These are phyloP conservation scores for Chytriomyces sp. DNA, from an alignment of 192 early-diverging fungal genomes.

Conservation along the genomic window DNA sequence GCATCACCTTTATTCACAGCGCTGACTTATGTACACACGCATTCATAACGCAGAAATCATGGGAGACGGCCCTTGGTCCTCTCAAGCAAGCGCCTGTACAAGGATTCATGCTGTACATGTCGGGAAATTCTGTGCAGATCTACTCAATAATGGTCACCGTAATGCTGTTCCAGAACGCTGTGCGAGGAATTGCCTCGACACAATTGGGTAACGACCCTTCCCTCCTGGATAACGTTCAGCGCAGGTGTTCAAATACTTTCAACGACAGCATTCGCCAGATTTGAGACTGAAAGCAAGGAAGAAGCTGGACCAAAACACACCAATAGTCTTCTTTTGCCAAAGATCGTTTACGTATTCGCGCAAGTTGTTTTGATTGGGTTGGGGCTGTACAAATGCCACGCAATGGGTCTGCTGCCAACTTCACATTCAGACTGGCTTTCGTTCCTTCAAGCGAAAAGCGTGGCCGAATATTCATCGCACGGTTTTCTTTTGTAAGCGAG, in stretches of 20 bases:
- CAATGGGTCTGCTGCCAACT: constrained; percentile 96
- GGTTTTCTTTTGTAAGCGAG: background rate
- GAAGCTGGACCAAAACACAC: background rate
- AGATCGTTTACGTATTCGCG: constrained; percentile 81
- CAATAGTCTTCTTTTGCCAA: constrained; percentile 73
- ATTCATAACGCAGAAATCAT: constrained; percentile 78
- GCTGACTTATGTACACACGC: background rate
- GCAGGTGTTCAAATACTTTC: background rate
- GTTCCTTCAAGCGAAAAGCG: constrained; percentile 69
- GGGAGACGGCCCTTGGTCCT: constrained; percentile 89
- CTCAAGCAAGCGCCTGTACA: constrained; percentile 97
- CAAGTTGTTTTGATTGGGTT: constrained; percentile 81
- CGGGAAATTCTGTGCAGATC: constrained; percentile 93
- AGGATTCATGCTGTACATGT: constrained; percentile 99
- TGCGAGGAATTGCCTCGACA: constrained; percentile 75
- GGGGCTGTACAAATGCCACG: constrained; percentile 88
- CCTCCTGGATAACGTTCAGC: background rate
- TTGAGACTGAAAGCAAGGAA: background rate
- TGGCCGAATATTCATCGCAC: constrained; percentile 25
- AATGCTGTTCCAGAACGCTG: constrained; percentile 91
- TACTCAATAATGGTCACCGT: constrained; percentile 94
- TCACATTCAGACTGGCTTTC: constrained; percentile 94
- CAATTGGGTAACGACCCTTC: constrained; percentile 29
- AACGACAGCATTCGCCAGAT: constrained; percentile 15
- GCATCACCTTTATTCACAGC: background rate